phyloP scores from a whole-genome alignment of 768 basidiomycete genomes.

The Tricholoma sp. region DNA sequence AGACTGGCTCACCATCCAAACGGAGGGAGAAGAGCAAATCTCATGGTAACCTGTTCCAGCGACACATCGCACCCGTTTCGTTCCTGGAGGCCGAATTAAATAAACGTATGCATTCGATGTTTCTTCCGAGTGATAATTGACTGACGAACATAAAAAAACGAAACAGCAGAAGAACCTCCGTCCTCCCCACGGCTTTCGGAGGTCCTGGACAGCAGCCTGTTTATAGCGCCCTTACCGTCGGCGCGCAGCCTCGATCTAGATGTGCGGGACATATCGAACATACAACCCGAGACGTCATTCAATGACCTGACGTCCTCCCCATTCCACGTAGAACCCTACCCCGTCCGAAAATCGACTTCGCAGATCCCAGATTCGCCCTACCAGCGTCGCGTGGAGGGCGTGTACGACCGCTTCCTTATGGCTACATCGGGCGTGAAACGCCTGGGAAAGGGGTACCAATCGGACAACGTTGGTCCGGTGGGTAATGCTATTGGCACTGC shows the following conservation, averaged over 20 bases:
- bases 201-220: constrained; percentile 63
- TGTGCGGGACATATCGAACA: constrained; percentile 23
- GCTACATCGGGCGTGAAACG: constrained; percentile 77
- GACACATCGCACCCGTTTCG: constrained; percentile 63
- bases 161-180: constrained; percentile 33
- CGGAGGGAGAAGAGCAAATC: constrained; percentile 63
- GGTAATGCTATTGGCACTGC: constrained; percentile 23
- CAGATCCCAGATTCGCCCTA: constrained; percentile 49
- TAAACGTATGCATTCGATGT: constrained; percentile 41
- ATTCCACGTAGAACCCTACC: constrained; percentile 61
- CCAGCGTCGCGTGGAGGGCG: constrained; percentile 59
- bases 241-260: constrained; percentile 35
- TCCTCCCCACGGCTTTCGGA: constrained; percentile 57
- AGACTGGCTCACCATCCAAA: constrained; percentile 52
- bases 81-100: constrained; percentile 61
- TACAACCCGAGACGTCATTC: constrained; percentile 28
- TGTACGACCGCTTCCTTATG: constrained; percentile 82
- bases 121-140: neutral
- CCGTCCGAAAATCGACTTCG: constrained; percentile 37
- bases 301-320: constrained; percentile 62
- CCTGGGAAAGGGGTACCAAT: constrained; percentile 77
- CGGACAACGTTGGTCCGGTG: constrained; percentile 48
- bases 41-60: constrained; percentile 55
- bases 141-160: constrained; percentile 8
- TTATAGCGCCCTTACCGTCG: constrained; percentile 49